Evolutionary conservation across 768 basidiomycete species (phyloP).

Genomic region (Strobilomyces dryophilus): DNA sequence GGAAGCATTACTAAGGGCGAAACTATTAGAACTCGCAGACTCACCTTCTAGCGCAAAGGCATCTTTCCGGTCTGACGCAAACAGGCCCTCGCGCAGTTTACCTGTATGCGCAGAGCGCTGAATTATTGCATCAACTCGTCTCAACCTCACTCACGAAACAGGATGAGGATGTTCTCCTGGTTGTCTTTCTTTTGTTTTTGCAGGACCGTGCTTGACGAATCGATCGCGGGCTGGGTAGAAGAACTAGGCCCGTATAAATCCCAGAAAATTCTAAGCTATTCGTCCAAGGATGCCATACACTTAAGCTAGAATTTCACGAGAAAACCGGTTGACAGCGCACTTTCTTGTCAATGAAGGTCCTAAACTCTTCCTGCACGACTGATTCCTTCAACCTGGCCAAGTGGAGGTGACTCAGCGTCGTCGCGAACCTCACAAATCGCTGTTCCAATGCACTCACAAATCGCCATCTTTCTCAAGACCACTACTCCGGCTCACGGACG

Average conservation of each 20-base stretch:
- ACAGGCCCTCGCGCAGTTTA: slow-evolving; percentile 72
- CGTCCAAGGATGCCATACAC: background rate
- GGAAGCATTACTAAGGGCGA: background rate
- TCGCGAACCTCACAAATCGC: slow-evolving; percentile 10
- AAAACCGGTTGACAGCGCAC: slow-evolving; percentile 31
- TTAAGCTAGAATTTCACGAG: background rate
- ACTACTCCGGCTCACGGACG: slow-evolving; percentile 74
- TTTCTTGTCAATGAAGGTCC: slow-evolving; percentile 60
- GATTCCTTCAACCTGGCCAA: slow-evolving; percentile 54
- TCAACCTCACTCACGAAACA: slow-evolving; percentile 53
- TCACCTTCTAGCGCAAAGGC: slow-evolving; percentile 65
- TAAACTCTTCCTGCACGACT: slow-evolving; percentile 63
- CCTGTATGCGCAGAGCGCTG: slow-evolving; percentile 38
- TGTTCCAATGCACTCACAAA: slow-evolving; percentile 47
- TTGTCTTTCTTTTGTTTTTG: slow-evolving; percentile 42
- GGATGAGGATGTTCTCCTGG: slow-evolving; percentile 66
- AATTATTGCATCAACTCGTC: background rate
- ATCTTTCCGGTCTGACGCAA: slow-evolving; percentile 56
- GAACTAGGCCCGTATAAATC: slow-evolving; percentile 29
- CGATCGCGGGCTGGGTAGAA: slow-evolving; percentile 1
- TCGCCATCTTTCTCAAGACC: slow-evolving; percentile 73
- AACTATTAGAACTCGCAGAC: slow-evolving; percentile 4
- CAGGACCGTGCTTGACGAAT: slow-evolving; percentile 8
- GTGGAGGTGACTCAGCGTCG: slow-evolving; percentile 23
- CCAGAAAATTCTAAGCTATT: slow-evolving; percentile 50